Conservation (phyloP, 805 yeast species). For the Lachancea kluyveri region DNA sequence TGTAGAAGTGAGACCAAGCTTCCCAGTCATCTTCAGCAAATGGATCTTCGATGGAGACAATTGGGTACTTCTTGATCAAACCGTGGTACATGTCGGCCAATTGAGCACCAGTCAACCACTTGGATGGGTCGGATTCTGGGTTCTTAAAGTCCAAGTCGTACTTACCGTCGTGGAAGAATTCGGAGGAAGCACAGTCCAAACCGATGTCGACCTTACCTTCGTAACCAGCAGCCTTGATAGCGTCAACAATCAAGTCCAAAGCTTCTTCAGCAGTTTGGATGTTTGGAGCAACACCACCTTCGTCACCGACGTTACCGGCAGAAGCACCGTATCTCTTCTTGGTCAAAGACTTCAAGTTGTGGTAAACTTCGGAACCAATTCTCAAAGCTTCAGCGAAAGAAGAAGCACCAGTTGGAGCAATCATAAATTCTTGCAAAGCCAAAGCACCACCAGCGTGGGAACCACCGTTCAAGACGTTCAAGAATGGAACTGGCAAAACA, state of each 20-base stretch:
- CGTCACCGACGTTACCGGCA: constrained; percentile 99
- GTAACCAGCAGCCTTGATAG: constrained; percentile 94
- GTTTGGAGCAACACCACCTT: constrained; percentile 99
- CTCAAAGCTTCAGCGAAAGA: constrained; percentile 93
- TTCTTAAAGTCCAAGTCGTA: constrained; percentile 98
- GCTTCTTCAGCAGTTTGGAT: constrained; percentile 95
- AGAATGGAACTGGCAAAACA: constrained; percentile 98
- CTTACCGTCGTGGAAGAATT: constrained; percentile 93
- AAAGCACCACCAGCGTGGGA: constrained; percentile 99
- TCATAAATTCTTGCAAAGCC: constrained; percentile 99
- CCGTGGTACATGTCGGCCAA: constrained; percentile 78
- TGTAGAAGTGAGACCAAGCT: constrained; percentile 87
- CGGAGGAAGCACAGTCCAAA: constrained; percentile 95
- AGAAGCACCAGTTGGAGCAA: constrained; percentile 89
- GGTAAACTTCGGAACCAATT: constrained; percentile 98
- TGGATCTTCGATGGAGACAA: constrained; percentile 97
- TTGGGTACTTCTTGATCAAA: constrained; percentile 87
- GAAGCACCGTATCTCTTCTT: constrained; percentile 94
- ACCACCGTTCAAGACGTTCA: constrained; percentile 98
- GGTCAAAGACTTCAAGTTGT: constrained; percentile 86
- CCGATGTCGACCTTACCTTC: constrained; percentile 89
- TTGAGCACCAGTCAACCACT: constrained; percentile 86
- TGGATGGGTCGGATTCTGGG: constrained; percentile 83
- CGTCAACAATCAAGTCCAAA: constrained; percentile 81
- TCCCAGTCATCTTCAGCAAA: constrained; percentile 99